phyloP scores from a whole-genome alignment of 2,329 filamentous ascomycete species.

The Exophiala sp. region DNA sequence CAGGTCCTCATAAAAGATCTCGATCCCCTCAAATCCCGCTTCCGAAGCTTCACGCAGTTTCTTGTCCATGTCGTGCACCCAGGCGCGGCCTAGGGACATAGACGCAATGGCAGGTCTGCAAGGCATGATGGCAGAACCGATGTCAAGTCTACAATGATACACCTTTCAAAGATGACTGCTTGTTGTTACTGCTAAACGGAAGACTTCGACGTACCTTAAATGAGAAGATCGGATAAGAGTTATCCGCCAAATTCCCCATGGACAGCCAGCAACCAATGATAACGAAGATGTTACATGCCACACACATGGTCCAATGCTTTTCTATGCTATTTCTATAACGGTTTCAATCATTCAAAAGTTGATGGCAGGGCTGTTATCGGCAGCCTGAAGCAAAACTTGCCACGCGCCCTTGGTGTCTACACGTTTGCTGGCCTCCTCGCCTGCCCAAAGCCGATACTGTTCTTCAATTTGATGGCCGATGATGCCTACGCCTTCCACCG shows the following conservation, averaged over 20 bases:
- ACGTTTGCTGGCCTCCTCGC: conserved; percentile 28
- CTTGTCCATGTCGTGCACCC: conserved; percentile 59
- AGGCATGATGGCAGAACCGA: background rate
- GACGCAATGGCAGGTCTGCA: conserved; percentile 60
- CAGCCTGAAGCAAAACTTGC: conserved; percentile 32
- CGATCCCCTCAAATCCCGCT: conserved; percentile 64
- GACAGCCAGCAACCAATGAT: no score
- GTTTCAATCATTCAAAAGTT: conserved; percentile 27
- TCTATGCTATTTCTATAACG: no score
- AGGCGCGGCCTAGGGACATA: conserved; percentile 69
- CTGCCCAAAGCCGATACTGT: conserved; percentile 39
- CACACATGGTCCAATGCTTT: no score
- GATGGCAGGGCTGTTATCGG: conserved; percentile 34
- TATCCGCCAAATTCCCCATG: no score
- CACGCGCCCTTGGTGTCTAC: conserved; percentile 33
- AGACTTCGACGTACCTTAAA: no score
- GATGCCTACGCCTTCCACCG: conserved; percentile 39
- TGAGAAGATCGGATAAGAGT: no score
- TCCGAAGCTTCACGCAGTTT: conserved; percentile 63
- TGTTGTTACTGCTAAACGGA: no score
- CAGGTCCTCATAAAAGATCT: conserved; percentile 73
- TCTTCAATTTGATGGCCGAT: conserved; percentile 41
- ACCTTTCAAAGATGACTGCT: no score
- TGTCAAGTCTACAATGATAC: no score
- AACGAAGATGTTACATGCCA: no score